These are phyloP conservation scores for Platanus orientalis DNA, from an alignment of 164 flowering plant genomes.

Conservation along the genomic window DNA sequence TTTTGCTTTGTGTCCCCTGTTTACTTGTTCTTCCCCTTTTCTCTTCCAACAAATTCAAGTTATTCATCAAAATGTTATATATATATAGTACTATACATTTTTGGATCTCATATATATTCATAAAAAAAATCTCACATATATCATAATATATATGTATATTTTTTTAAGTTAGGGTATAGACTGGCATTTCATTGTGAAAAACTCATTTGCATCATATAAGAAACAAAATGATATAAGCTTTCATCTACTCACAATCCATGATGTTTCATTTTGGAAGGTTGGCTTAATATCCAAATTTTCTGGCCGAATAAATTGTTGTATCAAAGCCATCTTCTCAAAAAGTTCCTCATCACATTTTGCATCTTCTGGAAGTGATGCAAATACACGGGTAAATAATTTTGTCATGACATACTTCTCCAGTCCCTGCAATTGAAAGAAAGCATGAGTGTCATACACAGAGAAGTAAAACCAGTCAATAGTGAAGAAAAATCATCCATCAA, in stretches of 20 bases:
- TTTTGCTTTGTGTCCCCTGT: too few species aligned
- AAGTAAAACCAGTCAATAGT: neutral
- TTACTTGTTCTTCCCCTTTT: too few species aligned
- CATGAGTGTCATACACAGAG: neutral
- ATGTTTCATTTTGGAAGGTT: conserved; percentile 79
- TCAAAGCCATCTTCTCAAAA: conserved; percentile 70
- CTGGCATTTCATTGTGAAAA: neutral
- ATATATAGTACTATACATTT: too few species aligned
- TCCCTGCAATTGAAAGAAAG: conserved; percentile 50
- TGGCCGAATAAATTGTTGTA: conserved; percentile 89
- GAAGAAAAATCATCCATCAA: neutral
- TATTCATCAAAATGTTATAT: too few species aligned
- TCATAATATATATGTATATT: too few species aligned
- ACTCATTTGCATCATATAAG: neutral
- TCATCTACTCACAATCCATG: conserved; percentile 76
- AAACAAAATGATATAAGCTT: neutral
- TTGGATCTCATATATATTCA: too few species aligned
- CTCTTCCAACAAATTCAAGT: too few species aligned
- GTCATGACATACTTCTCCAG: conserved; percentile 98
- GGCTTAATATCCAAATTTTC: conserved; percentile 86
- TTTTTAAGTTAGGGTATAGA: too few species aligned
- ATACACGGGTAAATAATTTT: conserved; percentile 84
- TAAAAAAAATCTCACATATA: too few species aligned
- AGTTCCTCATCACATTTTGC: conserved; percentile 66
- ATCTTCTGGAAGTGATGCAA: conserved; percentile 88